These are phyloP conservation scores for Trichoderma atroviride DNA, from an alignment of 2,329 filamentous ascomycete genomes.

Conservation along the genomic window DNA sequence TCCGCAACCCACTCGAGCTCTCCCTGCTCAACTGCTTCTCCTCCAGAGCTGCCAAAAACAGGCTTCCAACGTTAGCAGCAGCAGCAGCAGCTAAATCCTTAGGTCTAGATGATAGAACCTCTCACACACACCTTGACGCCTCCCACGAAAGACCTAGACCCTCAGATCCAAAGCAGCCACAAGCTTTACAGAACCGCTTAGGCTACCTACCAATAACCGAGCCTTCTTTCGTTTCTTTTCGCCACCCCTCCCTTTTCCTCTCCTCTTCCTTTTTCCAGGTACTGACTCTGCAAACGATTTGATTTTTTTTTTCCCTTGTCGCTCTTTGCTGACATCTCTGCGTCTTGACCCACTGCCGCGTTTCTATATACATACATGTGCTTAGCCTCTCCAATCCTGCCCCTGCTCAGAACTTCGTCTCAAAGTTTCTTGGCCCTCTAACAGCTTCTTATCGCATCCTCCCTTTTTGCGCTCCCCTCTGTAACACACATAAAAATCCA, in stretches of 20 bases:
- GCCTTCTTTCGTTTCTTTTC: neutral
- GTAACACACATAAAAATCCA: neutral
- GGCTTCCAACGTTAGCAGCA: neutral
- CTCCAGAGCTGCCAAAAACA: neutral
- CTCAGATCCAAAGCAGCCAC: neutral
- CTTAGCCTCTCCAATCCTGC: neutral
- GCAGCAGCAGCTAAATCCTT: neutral
- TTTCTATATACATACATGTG: neutral
- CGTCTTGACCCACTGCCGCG: neutral
- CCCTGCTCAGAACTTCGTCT: neutral
- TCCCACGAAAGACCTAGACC: neutral
- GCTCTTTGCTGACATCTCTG: neutral
- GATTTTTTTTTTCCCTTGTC: constrained; percentile 1
- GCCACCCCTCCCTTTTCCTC: neutral
- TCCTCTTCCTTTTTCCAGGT: neutral
- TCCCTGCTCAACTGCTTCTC: neutral
- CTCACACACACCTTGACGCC: constrained; percentile 14
- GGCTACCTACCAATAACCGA: constrained; percentile 4
- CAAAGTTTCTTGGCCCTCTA: neutral
- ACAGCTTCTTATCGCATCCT: neutral
- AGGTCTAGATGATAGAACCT: neutral
- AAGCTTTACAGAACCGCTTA: neutral
- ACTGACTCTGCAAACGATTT: neutral
- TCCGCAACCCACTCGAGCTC: neutral
- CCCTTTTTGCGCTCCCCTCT: neutral